These are phyloP conservation scores for Leptosphaerulina australis DNA, from an alignment of 2,329 filamentous ascomycete genomes.

Conservation along the genomic window DNA sequence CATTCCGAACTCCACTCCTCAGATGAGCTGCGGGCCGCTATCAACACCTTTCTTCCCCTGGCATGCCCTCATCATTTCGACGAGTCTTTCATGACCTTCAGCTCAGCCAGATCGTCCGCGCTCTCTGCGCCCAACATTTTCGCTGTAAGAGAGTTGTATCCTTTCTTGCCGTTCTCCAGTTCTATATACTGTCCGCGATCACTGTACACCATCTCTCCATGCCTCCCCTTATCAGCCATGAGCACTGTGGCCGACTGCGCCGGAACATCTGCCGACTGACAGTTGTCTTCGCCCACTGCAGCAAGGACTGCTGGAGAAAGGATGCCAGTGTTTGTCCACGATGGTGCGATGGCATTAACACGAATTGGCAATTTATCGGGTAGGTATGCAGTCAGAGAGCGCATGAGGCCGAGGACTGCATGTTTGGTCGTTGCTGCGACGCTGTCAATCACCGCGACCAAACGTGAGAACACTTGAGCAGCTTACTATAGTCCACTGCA, in stretches of 20 bases:
- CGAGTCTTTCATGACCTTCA: constrained; percentile 12
- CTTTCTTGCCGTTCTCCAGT: constrained; percentile 36
- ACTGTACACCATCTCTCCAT: constrained; percentile 38
- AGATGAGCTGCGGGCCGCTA: background rate
- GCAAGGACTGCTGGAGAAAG: constrained; percentile 20
- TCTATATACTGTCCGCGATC: constrained; percentile 34
- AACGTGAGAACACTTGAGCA: background rate
- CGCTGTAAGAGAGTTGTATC: constrained; percentile 25
- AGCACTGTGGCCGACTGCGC: constrained; percentile 32
- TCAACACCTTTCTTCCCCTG: background rate
- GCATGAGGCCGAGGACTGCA: constrained; percentile 40
- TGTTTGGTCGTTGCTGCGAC: constrained; percentile 38
- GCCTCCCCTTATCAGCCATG: constrained; percentile 36
- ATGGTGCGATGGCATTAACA: constrained; percentile 43
- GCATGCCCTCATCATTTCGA: constrained; percentile 2
- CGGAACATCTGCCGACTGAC: constrained; percentile 34
- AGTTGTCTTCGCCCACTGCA: constrained; percentile 22
- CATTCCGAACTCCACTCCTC: background rate
- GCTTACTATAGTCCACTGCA: constrained; percentile 40
- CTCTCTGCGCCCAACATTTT: constrained; percentile 24
- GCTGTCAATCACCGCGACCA: constrained; percentile 8
- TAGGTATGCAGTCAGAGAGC: constrained; percentile 29
- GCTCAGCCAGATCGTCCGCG: constrained; percentile 8
- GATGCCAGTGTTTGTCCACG: constrained; percentile 41
- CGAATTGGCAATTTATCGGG: constrained; percentile 36